phyloP scores from a whole-genome alignment of 1,284 basidiomycete genomes.

The Cryptococcus deneoformans region DNA sequence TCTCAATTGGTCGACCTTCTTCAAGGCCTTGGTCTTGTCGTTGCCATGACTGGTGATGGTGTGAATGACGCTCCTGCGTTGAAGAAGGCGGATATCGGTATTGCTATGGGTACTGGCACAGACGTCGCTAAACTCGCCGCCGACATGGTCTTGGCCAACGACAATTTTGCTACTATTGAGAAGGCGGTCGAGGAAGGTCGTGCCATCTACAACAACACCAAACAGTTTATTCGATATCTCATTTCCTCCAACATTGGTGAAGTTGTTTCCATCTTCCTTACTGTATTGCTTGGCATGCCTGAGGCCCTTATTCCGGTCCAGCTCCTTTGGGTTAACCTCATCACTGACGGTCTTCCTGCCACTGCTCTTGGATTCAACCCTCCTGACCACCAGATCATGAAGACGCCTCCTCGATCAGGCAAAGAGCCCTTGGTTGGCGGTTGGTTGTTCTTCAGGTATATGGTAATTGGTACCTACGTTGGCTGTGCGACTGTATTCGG shows the following conservation, averaged over 20 bases:
- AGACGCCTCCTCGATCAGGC: slow-evolving; percentile 79
- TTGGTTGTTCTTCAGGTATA: slow-evolving; percentile 95
- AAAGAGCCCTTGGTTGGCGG: slow-evolving; percentile 85
- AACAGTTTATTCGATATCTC: slow-evolving; percentile 69
- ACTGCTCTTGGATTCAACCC: slow-evolving; percentile 99
- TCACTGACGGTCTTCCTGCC: slow-evolving; percentile 87
- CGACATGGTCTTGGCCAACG: slow-evolving; percentile 82
- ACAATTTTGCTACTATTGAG: slow-evolving; percentile 78
- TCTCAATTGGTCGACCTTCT: slow-evolving; percentile 90
- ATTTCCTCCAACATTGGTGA: slow-evolving; percentile 98
- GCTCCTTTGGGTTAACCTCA: slow-evolving; percentile 94
- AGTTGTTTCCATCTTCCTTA: slow-evolving; percentile 96
- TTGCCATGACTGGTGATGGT: slow-evolving; percentile 97
- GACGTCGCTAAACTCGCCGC: slow-evolving; percentile 98
- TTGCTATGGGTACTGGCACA: slow-evolving; percentile 98
- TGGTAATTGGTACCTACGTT: slow-evolving; percentile 91
- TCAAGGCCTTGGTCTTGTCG: slow-evolving; percentile 87
- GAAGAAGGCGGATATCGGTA: slow-evolving; percentile 96
- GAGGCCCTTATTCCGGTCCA: slow-evolving; percentile 98
- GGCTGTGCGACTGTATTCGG: slow-evolving; percentile 94
- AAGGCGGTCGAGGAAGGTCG: slow-evolving; percentile 95
- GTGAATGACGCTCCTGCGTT: slow-evolving; percentile 97
- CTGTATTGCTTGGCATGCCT: slow-evolving; percentile 95
- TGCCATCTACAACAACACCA: slow-evolving; percentile 98
- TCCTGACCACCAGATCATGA: slow-evolving; percentile 94